Base-by-base conservation (phyloP, 129 eudicot genomes). In the Heracleum sosnowskyi region DNA sequence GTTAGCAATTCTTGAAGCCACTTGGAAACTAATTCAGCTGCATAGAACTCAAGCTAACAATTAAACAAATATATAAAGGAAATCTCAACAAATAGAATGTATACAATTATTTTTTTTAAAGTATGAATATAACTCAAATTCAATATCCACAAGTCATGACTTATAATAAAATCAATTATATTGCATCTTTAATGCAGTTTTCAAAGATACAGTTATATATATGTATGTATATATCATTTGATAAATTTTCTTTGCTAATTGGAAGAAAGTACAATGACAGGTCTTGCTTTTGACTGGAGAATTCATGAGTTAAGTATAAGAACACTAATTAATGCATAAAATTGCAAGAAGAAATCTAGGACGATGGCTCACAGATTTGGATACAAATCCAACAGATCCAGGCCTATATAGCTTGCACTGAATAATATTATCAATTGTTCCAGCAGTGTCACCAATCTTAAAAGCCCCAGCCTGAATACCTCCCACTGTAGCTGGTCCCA, bases 381-480 rank as follows among this genome's bases (percentile, higher is more conserved):
- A 96, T 62, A 96, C 99, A 75, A 96, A 96, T 17, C 98, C 98
- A 69, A 95, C 97, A 80, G 96, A 95, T 76, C 98, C 98, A 86
- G 96, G 97, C 79, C 97, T 90, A 88, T 95, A 95, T 74, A 95
- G 83, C 87, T 95, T 95, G 98, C 97, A 89, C 53, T 95, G 97
- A 63, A 91, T 90, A 53, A 95, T 95, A 60, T 95, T 91, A 82
- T 90, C 97, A 76, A 90, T 86, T 53, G 98, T 95, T 82, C 97
- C 97, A 77, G 98, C 98, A 69, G 96, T 95, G 80, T 95, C 98
- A 84, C 98, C 97, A 84, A 95, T 91, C 88, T 88, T 95, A 85
- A 91, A 95, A 31, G 98, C 97, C 83, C 98, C 98, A 81, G 97
- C 98, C 87, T 95, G 98, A 82, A 95, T 84, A 68, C 98, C 98